Percentiles rank a stretch among this genome's conserved stretches.
Conservation (phyloP, 129 eudicot genomes). For the Dittrichia graveolens region DNA sequence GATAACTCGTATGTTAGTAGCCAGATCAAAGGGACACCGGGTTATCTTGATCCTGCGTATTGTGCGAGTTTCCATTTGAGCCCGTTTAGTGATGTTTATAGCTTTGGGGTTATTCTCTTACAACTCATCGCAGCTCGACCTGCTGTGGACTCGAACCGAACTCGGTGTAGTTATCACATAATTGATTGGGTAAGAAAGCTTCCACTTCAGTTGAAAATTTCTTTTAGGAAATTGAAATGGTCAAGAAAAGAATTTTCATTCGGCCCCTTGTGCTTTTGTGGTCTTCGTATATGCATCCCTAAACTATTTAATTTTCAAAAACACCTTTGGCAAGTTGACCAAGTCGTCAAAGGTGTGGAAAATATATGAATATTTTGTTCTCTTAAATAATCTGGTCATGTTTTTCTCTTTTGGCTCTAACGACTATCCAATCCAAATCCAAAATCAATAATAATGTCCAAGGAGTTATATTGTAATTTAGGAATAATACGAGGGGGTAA, state of each 20-base stretch:
- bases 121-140: conserved; percentile 83
- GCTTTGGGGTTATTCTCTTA: conserved; percentile 77
- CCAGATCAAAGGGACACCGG: conserved; percentile 76
- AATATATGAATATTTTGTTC: no score
- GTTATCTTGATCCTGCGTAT: conserved; percentile 86
- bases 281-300: no score
- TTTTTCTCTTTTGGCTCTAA: no score
- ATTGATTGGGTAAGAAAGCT: conserved; percentile 63
- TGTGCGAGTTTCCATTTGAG: conserved; percentile 67
- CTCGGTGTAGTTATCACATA: conserved; percentile 48
- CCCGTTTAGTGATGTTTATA: conserved; percentile 78
- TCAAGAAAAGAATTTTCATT: background rate
- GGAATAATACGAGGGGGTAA: background rate
- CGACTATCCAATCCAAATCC: no score
- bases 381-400: no score
- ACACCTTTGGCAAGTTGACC: no score
- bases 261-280: no score
- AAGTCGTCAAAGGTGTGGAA: no score
- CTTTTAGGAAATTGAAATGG: conserved; percentile 6
- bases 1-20: conserved; percentile 85
- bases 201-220: background rate
- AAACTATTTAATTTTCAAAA: no score
- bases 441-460: background rate
- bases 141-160: conserved; percentile 56
- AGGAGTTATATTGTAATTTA: background rate